phyloP scores from a whole-genome alignment of 2,329 filamentous ascomycete genomes.

The Diaporthe ilicicola region DNA sequence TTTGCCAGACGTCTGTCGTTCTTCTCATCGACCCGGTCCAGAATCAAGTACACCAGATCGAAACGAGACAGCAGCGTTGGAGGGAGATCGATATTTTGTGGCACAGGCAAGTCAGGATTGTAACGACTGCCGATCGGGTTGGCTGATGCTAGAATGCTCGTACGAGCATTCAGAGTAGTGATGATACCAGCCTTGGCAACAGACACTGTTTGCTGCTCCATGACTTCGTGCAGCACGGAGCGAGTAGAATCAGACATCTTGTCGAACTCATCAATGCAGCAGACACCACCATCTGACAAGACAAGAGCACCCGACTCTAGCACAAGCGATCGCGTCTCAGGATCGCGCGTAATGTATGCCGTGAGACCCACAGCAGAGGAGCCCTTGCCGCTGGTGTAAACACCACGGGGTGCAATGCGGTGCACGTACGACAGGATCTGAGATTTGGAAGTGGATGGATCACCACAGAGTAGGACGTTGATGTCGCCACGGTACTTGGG shows the following conservation, averaged over 20 bases:
- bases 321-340: slow-evolving; percentile 81
- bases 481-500: slow-evolving; percentile 97
- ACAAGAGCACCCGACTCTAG: slow-evolving; percentile 83
- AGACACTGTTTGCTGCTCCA: slow-evolving; percentile 88
- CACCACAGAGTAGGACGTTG: slow-evolving; percentile 95
- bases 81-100: slow-evolving; percentile 97
- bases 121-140: slow-evolving; percentile 99
- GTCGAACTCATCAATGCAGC: slow-evolving; percentile 87
- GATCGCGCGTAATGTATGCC: slow-evolving; percentile 82
- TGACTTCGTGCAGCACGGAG: slow-evolving; percentile 86
- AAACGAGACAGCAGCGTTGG: slow-evolving; percentile 95
- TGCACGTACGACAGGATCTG: slow-evolving; percentile 95
- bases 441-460: slow-evolving; percentile 96
- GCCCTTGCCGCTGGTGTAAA: slow-evolving; percentile 84
- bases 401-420: slow-evolving; percentile 91
- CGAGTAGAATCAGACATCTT: slow-evolving; percentile 85
- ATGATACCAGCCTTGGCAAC: slow-evolving; percentile 94
- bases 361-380: slow-evolving; percentile 84
- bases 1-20: slow-evolving; percentile 88
- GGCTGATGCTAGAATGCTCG: slow-evolving; percentile 93
- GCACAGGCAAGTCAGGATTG: slow-evolving; percentile 93
- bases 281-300: slow-evolving; percentile 82
- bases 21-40: slow-evolving; percentile 92
- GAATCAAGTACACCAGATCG: slow-evolving; percentile 94
- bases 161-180: slow-evolving; percentile 94